Percentiles rank a stretch among this genome's conserved stretches.
Evolutionary conservation across 2,329 filamentous ascomycete genomes (phyloP).

Genomic region (Elsinoe perseae): DNA sequence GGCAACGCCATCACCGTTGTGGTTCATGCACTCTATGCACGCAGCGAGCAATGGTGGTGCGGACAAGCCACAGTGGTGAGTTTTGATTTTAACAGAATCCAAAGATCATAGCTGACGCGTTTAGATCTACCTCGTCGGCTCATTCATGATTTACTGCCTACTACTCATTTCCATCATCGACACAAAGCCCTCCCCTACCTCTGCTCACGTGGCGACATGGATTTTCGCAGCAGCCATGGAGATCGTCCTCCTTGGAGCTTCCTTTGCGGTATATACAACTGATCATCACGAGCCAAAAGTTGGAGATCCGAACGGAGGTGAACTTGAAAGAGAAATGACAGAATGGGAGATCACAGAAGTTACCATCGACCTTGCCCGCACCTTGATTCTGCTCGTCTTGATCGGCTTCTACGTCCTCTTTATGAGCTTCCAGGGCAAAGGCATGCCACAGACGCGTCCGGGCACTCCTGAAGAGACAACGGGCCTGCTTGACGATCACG

Average conservation of each 20-base stretch:
- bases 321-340: conserved; percentile 35
- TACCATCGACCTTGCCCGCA: conserved; percentile 57
- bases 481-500: conserved; percentile 50
- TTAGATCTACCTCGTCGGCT: conserved; percentile 77
- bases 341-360: conserved; percentile 61
- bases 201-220: conserved; percentile 77
- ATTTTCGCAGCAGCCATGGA: conserved; percentile 64
- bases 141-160: conserved; percentile 80
- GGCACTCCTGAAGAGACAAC: conserved; percentile 51
- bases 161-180: conserved; percentile 82
- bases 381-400: conserved; percentile 57
- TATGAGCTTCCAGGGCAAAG: conserved; percentile 37
- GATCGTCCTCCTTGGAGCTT: conserved; percentile 60
- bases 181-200: conserved; percentile 69
- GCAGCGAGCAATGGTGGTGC: conserved; percentile 70
- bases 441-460: conserved; percentile 36
- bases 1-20: conserved; percentile 68
- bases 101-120: conserved; percentile 7
- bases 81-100: conserved; percentile 11
- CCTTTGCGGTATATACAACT: conserved; percentile 59
- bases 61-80: conserved; percentile 69
- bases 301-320: conserved; percentile 36
- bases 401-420: conserved; percentile 52
- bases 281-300: conserved; percentile 57
- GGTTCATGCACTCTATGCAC: conserved; percentile 60